Percentiles rank a stretch among this genome's conserved stretches.
phyloP scores from a whole-genome alignment of 768 basidiomycete species.

The Arthromyces matolae region DNA sequence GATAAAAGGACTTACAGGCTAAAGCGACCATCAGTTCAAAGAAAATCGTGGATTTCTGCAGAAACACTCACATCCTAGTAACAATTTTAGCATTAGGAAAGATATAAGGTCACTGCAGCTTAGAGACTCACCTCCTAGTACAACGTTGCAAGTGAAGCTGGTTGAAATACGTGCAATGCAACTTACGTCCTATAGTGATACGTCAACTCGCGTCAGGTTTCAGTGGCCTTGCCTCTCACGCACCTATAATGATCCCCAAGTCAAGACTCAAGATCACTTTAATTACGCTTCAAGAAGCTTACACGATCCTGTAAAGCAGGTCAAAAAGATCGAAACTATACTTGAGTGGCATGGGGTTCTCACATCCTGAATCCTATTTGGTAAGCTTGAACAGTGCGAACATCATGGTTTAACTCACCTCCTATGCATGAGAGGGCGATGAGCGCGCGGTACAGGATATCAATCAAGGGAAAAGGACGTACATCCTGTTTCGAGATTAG shows the following conservation, averaged over 20 bases:
- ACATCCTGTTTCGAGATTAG: too few species aligned
- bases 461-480: too few species aligned
- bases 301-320: neutral
- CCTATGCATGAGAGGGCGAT: neutral
- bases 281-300: too few species aligned
- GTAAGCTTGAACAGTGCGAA: neutral
- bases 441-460: too few species aligned
- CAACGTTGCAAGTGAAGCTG: neutral
- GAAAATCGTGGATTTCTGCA: too few species aligned
- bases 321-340: too few species aligned
- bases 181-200: constrained; percentile 4
- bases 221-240: too few species aligned
- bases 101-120: neutral
- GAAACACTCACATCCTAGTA: constrained; percentile 2
- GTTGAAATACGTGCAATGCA: neutral
- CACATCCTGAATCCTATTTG: neutral
- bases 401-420: neutral
- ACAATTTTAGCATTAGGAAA: neutral
- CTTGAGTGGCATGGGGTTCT: too few species aligned
- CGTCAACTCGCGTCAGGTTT: too few species aligned
- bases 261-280: too few species aligned
- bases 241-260: too few species aligned
- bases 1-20: neutral
- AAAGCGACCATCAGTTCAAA: too few species aligned
- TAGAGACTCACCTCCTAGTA: neutral